Evolutionary conservation across 192 early-diverging fungal genomes (phyloP), one percentile per base, ranked within the genome.

Genomic region (Coemansia umbellata): DNA sequence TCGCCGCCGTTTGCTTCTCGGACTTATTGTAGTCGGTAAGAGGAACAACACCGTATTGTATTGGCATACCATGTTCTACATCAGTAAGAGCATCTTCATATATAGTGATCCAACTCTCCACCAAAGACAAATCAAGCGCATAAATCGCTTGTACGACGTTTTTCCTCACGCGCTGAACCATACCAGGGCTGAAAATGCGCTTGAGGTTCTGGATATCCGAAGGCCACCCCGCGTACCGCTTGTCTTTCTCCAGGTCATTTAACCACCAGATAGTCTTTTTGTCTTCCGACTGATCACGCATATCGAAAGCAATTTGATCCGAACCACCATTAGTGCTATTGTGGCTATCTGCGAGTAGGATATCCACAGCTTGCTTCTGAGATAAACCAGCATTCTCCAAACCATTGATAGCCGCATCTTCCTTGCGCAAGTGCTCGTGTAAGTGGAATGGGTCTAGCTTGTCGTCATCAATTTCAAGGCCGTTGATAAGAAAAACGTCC

Each of bases 191-290:
- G 0, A 58, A 31, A 4, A 90, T 84, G 19, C 77, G 84, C 32
- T 83, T 32, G 4, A 95, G 50, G 8, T 67, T 72, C 41, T 47
- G 54, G 11, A 90, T 27, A 13, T 78, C 65, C 3, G 54, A 41
- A 5, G 89, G 80, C 88, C 88, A 95, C 22, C 56, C 40, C 2
- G 67, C 51, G 66, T 97, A 99, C 11, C 85, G 78, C 0, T 50
- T 37, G 55, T 99, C 96, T 14, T 75, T 86, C 54, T 91, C 92
- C 17, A 99, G 67, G 66, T 99, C 89, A 63, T 97, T 99, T 65
- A 85, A 78, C 96, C 96, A 99, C 18, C 88, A 47, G 13, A 92
- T 63, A 2, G 76, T 27, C 35, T 81, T 79, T 19, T 70, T 51
- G 14, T 81, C 56, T 8, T 61, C 49, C 8, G 75, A 67, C 5